Conservation (phyloP, 108 stramenopile genomes). For the Asterionellopsis glacialis region DNA sequence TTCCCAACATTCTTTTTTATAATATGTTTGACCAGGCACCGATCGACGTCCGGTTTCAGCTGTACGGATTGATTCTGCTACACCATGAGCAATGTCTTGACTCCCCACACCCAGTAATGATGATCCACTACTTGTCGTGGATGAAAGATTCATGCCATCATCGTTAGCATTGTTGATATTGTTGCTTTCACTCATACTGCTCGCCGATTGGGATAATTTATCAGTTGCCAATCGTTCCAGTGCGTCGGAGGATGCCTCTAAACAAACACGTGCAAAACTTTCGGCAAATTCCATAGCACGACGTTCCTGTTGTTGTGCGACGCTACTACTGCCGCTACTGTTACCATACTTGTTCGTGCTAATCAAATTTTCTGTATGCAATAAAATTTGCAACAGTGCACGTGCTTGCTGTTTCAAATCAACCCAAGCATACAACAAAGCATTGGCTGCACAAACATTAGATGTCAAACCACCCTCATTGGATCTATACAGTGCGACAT, state of each 20-base stretch:
- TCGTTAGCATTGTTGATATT: slow-evolving; percentile 55
- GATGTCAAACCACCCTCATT: slow-evolving; percentile 72
- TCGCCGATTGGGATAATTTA: slow-evolving; percentile 41
- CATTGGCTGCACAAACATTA: slow-evolving; percentile 51
- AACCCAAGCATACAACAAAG: slow-evolving; percentile 45
- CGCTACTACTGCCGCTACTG: too few species aligned
- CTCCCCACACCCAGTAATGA: too few species aligned
- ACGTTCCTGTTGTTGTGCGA: slow-evolving; percentile 3
- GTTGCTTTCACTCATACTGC: too few species aligned
- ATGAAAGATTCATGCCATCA: neutral
- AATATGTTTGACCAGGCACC: slow-evolving; percentile 34
- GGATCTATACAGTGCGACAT: slow-evolving; percentile 64
- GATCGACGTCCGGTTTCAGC: slow-evolving; percentile 34
- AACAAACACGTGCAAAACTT: slow-evolving; percentile 59
- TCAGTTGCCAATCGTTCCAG: slow-evolving; percentile 71
- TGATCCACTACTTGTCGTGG: neutral
- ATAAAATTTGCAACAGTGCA: slow-evolving; percentile 15
- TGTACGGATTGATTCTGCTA: slow-evolving; percentile 17
- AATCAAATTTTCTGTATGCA: too few species aligned
- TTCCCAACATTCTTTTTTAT: slow-evolving; percentile 81
- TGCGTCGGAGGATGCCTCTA: slow-evolving; percentile 59
- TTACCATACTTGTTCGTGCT: too few species aligned
- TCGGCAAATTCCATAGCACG: slow-evolving; percentile 3
- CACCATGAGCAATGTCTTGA: slow-evolving; percentile 21
- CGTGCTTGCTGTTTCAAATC: slow-evolving; percentile 44